Evolutionary conservation across 495 filamentous ascomycete species (phyloP).

Genomic region (Aspergillus saccharolyticus): DNA sequence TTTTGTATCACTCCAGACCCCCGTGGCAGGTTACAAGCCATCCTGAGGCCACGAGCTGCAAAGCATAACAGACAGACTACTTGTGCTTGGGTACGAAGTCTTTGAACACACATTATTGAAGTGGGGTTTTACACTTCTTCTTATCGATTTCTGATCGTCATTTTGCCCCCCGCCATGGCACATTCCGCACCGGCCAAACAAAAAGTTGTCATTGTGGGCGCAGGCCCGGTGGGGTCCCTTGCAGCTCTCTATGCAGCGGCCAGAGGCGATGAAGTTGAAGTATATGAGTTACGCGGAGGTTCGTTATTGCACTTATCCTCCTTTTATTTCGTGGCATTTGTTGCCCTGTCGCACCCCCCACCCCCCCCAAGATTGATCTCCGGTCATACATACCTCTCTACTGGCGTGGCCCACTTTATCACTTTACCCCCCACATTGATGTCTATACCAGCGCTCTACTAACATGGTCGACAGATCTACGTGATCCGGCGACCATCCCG

Average conservation of each 20-base stretch:
- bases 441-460: not conserved
- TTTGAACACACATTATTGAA: too few species aligned
- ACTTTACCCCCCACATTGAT: not conserved
- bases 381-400: too few species aligned
- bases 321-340: not conserved
- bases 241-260: conserved; percentile 88
- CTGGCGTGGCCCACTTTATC: too few species aligned
- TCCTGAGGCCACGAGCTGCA: not conserved
- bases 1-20: not conserved
- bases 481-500: conserved; percentile 74
- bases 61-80: not conserved
- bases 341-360: too few species aligned
- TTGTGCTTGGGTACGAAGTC: not conserved
- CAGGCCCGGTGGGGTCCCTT: conserved; percentile 87
- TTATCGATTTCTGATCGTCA: not conserved
- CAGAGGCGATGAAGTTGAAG: conserved; percentile 80
- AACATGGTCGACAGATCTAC: conserved; percentile 58
- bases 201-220: conserved; percentile 81
- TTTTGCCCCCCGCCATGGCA: conserved; percentile 8
- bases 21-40: too few species aligned
- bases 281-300: conserved; percentile 94
- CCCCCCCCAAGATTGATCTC: too few species aligned
- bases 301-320: conserved; percentile 29
- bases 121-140: too few species aligned
- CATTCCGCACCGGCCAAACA: conserved; percentile 32